These are phyloP conservation scores for Chytriomyces sp. DNA, from an alignment of 192 early-diverging fungal species.

Conservation along the genomic window DNA sequence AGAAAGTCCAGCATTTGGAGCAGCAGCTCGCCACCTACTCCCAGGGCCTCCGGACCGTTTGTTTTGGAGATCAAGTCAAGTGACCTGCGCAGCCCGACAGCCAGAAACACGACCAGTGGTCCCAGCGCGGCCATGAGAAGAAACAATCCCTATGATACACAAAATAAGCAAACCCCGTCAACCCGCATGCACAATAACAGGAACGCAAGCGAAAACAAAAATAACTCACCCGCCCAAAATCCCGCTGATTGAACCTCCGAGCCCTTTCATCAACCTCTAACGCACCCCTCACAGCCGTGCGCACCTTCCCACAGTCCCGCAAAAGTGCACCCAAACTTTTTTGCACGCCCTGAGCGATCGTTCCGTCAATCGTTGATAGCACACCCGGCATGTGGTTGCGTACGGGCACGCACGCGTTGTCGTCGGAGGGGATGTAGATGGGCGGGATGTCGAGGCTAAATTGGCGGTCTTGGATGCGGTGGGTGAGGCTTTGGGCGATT, in stretches of 20 bases:
- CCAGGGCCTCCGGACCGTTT: conserved; percentile 7
- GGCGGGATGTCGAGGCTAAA: conserved; percentile 22
- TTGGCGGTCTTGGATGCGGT: conserved; percentile 16
- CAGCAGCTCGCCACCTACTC: not conserved
- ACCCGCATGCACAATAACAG: too few relatives aligned
- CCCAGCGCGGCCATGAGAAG: not conserved
- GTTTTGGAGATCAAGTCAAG: not conserved
- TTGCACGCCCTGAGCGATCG: conserved; percentile 18
- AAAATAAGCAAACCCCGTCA: not conserved
- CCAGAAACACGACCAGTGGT: not conserved
- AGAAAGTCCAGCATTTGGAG: not conserved
- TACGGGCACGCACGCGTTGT: not conserved
- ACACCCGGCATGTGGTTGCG: conserved; percentile 27
- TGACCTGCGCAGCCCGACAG: not conserved
- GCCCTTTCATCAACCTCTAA: not conserved
- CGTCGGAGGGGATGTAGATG: conserved; percentile 5
- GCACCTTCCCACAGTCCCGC: conserved; percentile 4
- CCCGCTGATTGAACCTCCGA: conserved; percentile 13
- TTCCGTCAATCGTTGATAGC: conserved; percentile 19
- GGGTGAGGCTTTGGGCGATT: conserved; percentile 25
- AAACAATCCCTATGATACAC: not conserved
- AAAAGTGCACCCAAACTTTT: conserved; percentile 7
- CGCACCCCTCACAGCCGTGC: not conserved
- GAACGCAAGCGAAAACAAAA: too few relatives aligned
- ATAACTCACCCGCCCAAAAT: conserved; percentile 11